These are phyloP conservation scores for Daldinia concentrica DNA, from an alignment of 495 filamentous ascomycete genomes.

Conservation along the genomic window DNA sequence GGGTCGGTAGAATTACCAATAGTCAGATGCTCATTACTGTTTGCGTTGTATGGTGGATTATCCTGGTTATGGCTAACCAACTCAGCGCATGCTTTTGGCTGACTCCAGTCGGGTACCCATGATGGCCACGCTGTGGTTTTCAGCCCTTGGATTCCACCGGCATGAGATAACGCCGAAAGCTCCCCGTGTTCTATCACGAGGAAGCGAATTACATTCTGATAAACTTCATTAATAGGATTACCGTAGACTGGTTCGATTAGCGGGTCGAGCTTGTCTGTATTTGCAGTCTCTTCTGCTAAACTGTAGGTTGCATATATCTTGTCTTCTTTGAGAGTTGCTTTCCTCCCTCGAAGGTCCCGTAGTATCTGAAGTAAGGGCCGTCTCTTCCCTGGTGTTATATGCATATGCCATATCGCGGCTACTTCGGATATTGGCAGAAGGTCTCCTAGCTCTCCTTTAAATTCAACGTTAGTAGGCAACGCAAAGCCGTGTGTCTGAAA, in stretches of 20 bases:
- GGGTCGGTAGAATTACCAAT: constrained; percentile 22
- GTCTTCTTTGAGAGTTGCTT: constrained; percentile 29
- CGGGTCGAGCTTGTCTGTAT: constrained; percentile 18
- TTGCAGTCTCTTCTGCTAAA: constrained; percentile 30
- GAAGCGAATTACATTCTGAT: constrained; percentile 23
- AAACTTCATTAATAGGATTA: constrained; percentile 12
- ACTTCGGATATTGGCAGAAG: constrained; percentile 25
- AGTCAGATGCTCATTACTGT: constrained; percentile 13
- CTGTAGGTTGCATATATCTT: constrained; percentile 35
- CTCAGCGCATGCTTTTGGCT: constrained; percentile 23
- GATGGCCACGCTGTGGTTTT: constrained; percentile 25
- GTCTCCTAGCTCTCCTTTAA: constrained; percentile 18
- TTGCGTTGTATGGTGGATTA: constrained; percentile 16
- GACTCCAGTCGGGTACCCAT: constrained; percentile 36
- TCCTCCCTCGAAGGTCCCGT: constrained; percentile 28
- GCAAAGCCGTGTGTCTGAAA: constrained; percentile 29
- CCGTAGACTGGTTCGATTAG: constrained; percentile 35
- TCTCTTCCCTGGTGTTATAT: constrained; percentile 15
- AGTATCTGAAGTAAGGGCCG: constrained; percentile 27
- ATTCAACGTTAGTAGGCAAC: constrained; percentile 18
- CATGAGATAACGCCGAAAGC: constrained; percentile 29
- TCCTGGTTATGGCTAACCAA: constrained; percentile 12
- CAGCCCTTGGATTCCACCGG: constrained; percentile 25
- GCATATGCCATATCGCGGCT: constrained; percentile 31
- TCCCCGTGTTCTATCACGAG: constrained; percentile 30